phyloP scores from a whole-genome alignment of 2,329 filamentous ascomycete species.

The Apiospora saccharicola region DNA sequence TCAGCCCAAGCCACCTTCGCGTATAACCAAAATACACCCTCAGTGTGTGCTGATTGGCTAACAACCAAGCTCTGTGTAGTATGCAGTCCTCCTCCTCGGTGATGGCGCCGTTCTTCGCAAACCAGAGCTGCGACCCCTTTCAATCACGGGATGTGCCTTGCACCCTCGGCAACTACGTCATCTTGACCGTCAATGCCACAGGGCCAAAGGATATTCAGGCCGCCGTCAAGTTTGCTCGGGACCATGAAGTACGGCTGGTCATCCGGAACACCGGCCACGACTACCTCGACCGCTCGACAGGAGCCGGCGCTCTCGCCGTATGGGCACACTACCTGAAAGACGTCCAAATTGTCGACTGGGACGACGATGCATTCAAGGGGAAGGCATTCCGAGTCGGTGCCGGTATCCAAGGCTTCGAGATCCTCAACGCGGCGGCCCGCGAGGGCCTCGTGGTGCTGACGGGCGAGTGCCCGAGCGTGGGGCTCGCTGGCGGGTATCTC shows the following conservation, averaged over 20 bases:
- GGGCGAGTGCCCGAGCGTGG: slow-evolving; percentile 61
- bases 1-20: background rate
- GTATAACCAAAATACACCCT: too few species aligned
- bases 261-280: slow-evolving; percentile 61
- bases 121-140: slow-evolving; percentile 29
- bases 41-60: background rate
- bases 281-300: slow-evolving; percentile 59
- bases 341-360: slow-evolving; percentile 39
- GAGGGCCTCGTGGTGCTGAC: slow-evolving; percentile 52
- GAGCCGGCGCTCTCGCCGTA: slow-evolving; percentile 54
- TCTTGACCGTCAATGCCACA: slow-evolving; percentile 27
- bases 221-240: slow-evolving; percentile 32
- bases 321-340: slow-evolving; percentile 58
- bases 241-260: slow-evolving; percentile 54
- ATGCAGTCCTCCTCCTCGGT: slow-evolving; percentile 29
- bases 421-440: slow-evolving; percentile 46
- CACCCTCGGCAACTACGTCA: slow-evolving; percentile 27
- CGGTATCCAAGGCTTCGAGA: slow-evolving; percentile 55
- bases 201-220: slow-evolving; percentile 22
- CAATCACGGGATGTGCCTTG: slow-evolving; percentile 24
- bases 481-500: slow-evolving; percentile 65
- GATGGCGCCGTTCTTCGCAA: slow-evolving; percentile 28
- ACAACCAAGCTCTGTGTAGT: background rate
- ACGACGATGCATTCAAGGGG: slow-evolving; percentile 49
- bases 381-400: slow-evolving; percentile 57